A percentile compares a stretch with the other conserved stretches of the same genome.
phyloP scores from a whole-genome alignment of 2,329 filamentous ascomycete species.

The Penicillium psychrosexuale region DNA sequence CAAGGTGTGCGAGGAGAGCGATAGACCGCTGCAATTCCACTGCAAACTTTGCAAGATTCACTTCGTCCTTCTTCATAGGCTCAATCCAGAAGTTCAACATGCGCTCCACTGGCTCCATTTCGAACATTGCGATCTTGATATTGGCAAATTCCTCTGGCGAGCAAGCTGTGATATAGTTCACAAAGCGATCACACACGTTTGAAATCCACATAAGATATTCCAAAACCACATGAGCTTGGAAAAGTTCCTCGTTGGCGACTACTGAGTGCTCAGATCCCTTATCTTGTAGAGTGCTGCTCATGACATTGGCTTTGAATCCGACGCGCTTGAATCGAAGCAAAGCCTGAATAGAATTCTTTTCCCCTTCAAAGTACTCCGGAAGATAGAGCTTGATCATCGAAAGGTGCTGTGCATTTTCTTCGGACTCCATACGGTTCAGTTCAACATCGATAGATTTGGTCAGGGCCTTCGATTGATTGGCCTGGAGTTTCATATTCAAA shows the following conservation, averaged over 20 bases:
- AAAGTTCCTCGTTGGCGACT: constrained; percentile 70
- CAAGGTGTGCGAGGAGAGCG: constrained; percentile 80
- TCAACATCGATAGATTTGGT: constrained; percentile 93
- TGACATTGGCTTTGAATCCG: constrained; percentile 78
- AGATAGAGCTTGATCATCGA: constrained; percentile 86
- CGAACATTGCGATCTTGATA: constrained; percentile 77
- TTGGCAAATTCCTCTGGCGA: constrained; percentile 72
- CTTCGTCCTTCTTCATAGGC: constrained; percentile 73
- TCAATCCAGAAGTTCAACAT: constrained; percentile 88
- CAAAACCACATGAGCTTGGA: constrained; percentile 74
- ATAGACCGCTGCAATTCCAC: constrained; percentile 79
- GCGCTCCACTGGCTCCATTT: constrained; percentile 87
- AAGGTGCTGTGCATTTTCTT: constrained; percentile 84
- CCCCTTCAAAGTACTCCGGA: constrained; percentile 75
- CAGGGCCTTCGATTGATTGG: constrained; percentile 85
- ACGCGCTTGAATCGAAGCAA: constrained; percentile 84
- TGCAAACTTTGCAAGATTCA: constrained; percentile 79
- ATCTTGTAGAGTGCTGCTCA: constrained; percentile 76
- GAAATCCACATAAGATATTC: constrained; percentile 84
- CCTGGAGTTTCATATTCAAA: constrained; percentile 88
- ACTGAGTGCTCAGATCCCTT: constrained; percentile 65
- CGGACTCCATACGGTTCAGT: constrained; percentile 77
- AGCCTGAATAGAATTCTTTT: constrained; percentile 82
- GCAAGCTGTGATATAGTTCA: constrained; percentile 74
- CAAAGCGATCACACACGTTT: constrained; percentile 78